Evolutionary conservation across 495 filamentous ascomycete genomes (phyloP).

Genomic region (Aspergillus campestris): DNA sequence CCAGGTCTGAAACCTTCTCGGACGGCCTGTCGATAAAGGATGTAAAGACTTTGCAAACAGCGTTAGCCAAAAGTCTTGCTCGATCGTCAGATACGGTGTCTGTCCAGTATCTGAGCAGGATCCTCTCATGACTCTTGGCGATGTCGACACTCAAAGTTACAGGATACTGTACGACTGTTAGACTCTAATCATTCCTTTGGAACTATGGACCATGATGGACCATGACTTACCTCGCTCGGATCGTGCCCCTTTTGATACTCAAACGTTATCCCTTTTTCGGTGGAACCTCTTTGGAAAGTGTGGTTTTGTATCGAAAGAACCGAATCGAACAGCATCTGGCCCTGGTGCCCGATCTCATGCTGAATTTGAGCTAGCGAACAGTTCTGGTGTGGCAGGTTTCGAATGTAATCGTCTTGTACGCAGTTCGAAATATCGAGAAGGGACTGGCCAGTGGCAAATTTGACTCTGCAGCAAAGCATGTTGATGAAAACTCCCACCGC

Average conservation of each 20-base stretch:
- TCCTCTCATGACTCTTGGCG: conserved; percentile 33
- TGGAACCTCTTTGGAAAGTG: conserved; percentile 20
- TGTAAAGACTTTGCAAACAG: conserved; percentile 26
- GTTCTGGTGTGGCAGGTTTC: conserved; percentile 41
- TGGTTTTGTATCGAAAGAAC: conserved; percentile 48
- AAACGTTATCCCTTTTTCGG: conserved; percentile 31
- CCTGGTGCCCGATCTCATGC: conserved; percentile 43
- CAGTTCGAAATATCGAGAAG: conserved; percentile 33
- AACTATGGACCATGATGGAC: neutral
- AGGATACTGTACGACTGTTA: conserved; percentile 26
- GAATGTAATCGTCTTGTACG: conserved; percentile 42
- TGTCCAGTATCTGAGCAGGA: conserved; percentile 42
- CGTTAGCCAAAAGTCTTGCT: conserved; percentile 22
- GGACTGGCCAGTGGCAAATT: conserved; percentile 22
- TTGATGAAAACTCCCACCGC: conserved; percentile 50
- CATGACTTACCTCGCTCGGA: conserved; percentile 35
- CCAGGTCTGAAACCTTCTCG: conserved; percentile 14
- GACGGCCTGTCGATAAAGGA: conserved; percentile 26
- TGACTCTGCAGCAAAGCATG: conserved; percentile 46
- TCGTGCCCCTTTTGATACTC: conserved; percentile 34
- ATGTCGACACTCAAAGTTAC: conserved; percentile 42
- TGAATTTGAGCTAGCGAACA: conserved; percentile 48
- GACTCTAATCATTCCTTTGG: neutral
- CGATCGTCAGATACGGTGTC: conserved; percentile 35
- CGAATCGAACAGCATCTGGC: conserved; percentile 48